Evolutionary conservation across 2,329 filamentous ascomycete species (phyloP), one percentile per base, ranked within the genome.

Genomic region (Xylariales sp.): DNA sequence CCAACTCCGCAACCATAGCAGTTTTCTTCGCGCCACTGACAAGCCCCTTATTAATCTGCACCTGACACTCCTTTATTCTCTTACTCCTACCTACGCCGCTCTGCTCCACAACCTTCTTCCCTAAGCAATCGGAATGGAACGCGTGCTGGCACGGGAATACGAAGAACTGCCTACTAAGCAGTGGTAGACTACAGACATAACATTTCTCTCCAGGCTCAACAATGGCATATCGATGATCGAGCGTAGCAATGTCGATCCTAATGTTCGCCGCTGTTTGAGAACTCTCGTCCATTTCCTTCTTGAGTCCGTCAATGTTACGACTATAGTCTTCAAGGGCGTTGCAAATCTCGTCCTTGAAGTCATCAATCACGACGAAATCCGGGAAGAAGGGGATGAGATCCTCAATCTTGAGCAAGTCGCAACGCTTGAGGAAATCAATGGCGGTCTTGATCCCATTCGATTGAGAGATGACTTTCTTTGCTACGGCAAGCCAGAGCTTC

Each of bases 321-420:
- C 82, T 86, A 67, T 98, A 98, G 49, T 94, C 87, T 63, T 98
- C 93, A 1, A 98, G 75, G 1, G 94, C 93, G 0, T 80, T 74
- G 66, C 93, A 98, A 27, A 98, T 97, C 61, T 98, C 93, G 49
- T 97, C 90, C 60, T 97, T 96, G 75, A 98, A 98, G 62, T 97
- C 93, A 59, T 98, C 93, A 47, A 98, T 97, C 38, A 97, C 86
- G 18, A 97, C 89, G 59, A 98, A 98, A 61, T 98, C 93, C 0
- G 93, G 93, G 66, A 98, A 98, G 70, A 98, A 96, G 0, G 93
- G 93, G 29, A 98, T 97, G 21, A 98, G 68, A 56, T 98, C 93
- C 66, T 98, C 93, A 49, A 98, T 98, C 48, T 86, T 84, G 36
- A 98, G 78, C 10, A 97, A 74, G 46, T 96, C 89, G 60, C 91